Percentiles rank a stretch among this genome's conserved stretches.
Evolutionary conservation across 495 filamentous ascomycete genomes (phyloP).

Genomic region (Trichocladium antarcticum): DNA sequence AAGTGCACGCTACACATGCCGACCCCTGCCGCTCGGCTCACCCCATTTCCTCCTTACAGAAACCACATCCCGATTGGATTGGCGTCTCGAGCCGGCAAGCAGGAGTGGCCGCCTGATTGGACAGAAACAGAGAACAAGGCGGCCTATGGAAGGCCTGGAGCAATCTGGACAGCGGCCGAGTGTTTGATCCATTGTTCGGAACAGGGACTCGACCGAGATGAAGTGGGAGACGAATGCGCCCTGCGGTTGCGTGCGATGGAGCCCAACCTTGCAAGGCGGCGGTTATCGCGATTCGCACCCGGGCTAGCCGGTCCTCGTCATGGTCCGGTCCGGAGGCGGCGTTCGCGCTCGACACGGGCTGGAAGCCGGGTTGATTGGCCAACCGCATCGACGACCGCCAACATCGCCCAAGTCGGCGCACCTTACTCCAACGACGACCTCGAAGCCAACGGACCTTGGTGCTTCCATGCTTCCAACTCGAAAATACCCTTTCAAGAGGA

Average conservation of each 20-base stretch:
- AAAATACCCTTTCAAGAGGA: too few species aligned
- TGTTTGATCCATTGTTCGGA: conserved; percentile 16
- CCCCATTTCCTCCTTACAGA: neutral
- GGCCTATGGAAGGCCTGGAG: neutral
- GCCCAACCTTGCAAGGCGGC: neutral
- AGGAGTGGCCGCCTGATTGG: neutral
- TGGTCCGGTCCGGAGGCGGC: neutral
- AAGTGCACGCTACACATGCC: conserved; percentile 6
- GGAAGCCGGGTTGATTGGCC: neutral
- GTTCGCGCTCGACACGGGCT: neutral
- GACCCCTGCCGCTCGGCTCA: neutral
- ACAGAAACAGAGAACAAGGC: neutral
- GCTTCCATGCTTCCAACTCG: too few species aligned
- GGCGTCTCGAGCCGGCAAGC: neutral
- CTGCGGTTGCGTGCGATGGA: neutral
- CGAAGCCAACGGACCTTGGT: too few species aligned
- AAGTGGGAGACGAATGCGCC: neutral
- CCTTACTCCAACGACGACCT: too few species aligned
- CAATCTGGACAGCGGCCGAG: neutral
- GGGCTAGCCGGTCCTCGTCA: conserved; percentile 1
- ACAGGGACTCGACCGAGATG: neutral
- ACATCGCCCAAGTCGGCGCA: too few species aligned
- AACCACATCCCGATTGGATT: neutral
- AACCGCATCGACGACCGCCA: neutral
- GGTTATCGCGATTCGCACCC: conserved; percentile 18